Conservation (phyloP, 208 protist species). For the Phytomonas francai region DNA sequence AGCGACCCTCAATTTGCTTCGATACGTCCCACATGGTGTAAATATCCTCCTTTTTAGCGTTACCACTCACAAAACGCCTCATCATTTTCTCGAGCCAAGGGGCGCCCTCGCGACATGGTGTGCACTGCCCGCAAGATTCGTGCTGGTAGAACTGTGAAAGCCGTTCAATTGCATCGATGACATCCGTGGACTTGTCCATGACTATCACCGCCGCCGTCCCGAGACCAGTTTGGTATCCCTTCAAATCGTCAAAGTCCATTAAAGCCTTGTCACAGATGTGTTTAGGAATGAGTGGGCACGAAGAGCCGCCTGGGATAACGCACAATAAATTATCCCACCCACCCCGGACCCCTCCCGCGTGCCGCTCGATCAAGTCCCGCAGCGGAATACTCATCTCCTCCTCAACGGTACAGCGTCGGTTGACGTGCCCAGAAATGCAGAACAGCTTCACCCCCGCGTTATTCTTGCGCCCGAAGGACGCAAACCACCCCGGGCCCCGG, state of each 20-base stretch:
- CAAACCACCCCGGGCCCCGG: constrained; percentile 92
- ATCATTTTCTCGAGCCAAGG: constrained; percentile 96
- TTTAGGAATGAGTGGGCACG: constrained; percentile 94
- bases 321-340: constrained; percentile 98
- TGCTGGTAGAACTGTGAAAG: constrained; percentile 97
- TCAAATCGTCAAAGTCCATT: constrained; percentile 98
- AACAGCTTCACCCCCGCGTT: constrained; percentile 98
- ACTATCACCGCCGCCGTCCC: constrained; percentile 99
- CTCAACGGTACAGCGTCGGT: constrained; percentile 97
- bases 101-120: constrained; percentile 96
- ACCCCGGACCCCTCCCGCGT: constrained; percentile 95
- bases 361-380: constrained; percentile 94
- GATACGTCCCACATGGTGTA: constrained; percentile 96
- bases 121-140: constrained; percentile 98
- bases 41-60: constrained; percentile 96
- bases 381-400: constrained; percentile 99
- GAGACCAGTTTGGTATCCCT: constrained; percentile 90
- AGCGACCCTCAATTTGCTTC: constrained; percentile 97
- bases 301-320: constrained; percentile 97
- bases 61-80: constrained; percentile 94
- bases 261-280: constrained; percentile 92
- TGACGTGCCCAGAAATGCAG: constrained; percentile 98
- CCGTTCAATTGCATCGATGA: constrained; percentile 93
- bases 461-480: constrained; percentile 94
- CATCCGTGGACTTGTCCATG: constrained; percentile 98